A percentile compares a stretch with the other conserved stretches of the same genome.
Evolutionary conservation across 208 protist species (phyloP).

Genomic region (Novymonas esmeraldas): DNA sequence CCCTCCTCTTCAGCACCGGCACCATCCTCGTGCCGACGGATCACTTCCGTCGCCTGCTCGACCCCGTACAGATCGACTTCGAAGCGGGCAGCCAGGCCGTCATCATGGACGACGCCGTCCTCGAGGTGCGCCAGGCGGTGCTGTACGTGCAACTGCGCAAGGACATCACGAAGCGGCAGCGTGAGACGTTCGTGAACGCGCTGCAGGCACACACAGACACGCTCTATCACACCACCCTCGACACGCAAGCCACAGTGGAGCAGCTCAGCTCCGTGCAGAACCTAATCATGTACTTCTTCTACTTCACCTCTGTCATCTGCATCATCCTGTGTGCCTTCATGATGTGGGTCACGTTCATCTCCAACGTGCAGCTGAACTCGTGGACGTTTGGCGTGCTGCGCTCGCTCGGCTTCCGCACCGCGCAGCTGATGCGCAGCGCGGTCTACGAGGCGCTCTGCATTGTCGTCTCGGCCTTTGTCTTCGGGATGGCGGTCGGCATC

Average conservation of each 20-base stretch:
- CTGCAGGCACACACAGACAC: constrained; percentile 72
- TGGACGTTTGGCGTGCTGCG: constrained; percentile 96
- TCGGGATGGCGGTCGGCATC: constrained; percentile 75
- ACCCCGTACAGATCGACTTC: constrained; percentile 51
- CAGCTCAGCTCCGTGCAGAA: constrained; percentile 53
- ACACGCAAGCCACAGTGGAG: constrained; percentile 48
- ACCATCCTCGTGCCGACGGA: constrained; percentile 72
- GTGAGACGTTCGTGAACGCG: constrained; percentile 83
- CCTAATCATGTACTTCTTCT: constrained; percentile 94
- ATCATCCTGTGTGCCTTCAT: constrained; percentile 95
- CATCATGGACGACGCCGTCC: constrained; percentile 25
- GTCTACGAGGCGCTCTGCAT: constrained; percentile 95
- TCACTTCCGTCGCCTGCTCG: constrained; percentile 51
- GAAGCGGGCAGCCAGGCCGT: neutral
- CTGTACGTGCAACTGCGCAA: constrained; percentile 74
- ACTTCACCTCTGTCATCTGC: constrained; percentile 90
- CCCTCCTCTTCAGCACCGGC: constrained; percentile 32
- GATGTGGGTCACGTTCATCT: constrained; percentile 95
- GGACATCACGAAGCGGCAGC: constrained; percentile 32
- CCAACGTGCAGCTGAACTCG: constrained; percentile 94
- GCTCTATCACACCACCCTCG: constrained; percentile 41
- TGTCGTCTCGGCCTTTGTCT: constrained; percentile 90
- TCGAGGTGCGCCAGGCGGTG: constrained; percentile 45
- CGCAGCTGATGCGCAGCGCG: constrained; percentile 86
- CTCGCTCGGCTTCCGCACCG: constrained; percentile 88